These are phyloP conservation scores for Zea mays DNA, from an alignment of 176 grass and related monocot genomes.

Conservation along the genomic window DNA sequence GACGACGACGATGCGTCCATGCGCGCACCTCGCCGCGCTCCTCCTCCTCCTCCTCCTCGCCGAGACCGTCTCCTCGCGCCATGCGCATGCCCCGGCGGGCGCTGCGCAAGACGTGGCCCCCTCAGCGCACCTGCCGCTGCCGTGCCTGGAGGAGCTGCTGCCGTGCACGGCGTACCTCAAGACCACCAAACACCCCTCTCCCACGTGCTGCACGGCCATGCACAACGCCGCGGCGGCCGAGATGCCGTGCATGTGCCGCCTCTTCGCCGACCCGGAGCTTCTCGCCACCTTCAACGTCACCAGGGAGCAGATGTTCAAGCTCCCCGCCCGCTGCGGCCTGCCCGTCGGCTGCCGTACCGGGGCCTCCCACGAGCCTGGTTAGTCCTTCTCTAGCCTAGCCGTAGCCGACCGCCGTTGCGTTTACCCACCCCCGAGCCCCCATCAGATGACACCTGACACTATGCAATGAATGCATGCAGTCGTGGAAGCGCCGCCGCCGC, in stretches of 20 bases:
- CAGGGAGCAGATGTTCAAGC: conserved; percentile 39
- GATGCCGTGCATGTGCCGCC: conserved; percentile 52
- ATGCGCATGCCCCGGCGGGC: not conserved
- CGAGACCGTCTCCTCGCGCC: not conserved
- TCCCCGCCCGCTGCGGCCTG: conserved; percentile 39
- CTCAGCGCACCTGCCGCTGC: not conserved
- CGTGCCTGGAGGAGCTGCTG: conserved; percentile 46
- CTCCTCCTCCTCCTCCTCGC: not conserved
- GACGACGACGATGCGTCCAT: not conserved
- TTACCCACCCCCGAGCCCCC: not conserved
- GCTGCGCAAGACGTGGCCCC: not conserved
- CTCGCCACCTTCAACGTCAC: conserved; percentile 55
- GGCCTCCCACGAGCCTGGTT: conserved; percentile 31
- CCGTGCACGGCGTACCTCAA: conserved; percentile 55
- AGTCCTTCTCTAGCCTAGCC: not conserved
- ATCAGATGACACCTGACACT: not conserved
- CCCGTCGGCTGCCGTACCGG: conserved; percentile 35
- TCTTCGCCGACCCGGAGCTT: conserved; percentile 48
- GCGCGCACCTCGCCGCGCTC: conserved; percentile 15
- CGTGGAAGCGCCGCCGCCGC: conserved; percentile 4
- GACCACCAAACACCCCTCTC: conserved; percentile 1
- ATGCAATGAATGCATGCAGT: not conserved
- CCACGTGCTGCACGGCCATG: conserved; percentile 52
- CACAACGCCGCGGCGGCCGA: conserved; percentile 17
- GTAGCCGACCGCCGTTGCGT: not conserved